phyloP scores from a whole-genome alignment of 1,284 basidiomycete species.

The Anthracocystis walkeri region DNA sequence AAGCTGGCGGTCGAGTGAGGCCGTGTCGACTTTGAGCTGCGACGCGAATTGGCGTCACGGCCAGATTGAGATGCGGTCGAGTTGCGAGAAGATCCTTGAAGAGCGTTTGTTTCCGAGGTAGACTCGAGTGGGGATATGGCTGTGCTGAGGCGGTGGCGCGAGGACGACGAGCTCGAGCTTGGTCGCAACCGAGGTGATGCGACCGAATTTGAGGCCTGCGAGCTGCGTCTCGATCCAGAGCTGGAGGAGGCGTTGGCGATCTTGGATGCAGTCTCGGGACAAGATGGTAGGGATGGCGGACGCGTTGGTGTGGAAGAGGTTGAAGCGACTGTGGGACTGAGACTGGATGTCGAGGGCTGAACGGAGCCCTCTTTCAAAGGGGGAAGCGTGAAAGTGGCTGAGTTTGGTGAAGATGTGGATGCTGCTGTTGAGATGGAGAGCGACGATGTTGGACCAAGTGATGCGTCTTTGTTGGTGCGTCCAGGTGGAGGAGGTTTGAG shows the following conservation, averaged over 20 bases:
- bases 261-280: slow-evolving; percentile 48
- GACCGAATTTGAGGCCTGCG: slow-evolving; percentile 34
- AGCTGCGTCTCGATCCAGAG: slow-evolving; percentile 37
- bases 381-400: slow-evolving; percentile 16
- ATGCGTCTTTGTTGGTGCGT: slow-evolving; percentile 12
- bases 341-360: slow-evolving; percentile 13
- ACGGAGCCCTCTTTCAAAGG: slow-evolving; percentile 11
- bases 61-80: not conserved
- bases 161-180: slow-evolving; percentile 24
- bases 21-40: slow-evolving; percentile 18
- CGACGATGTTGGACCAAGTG: not conserved
- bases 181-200: slow-evolving; percentile 36
- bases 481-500: slow-evolving; percentile 52
- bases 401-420: slow-evolving; percentile 6
- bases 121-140: slow-evolving; percentile 6
- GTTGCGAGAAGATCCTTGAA: not conserved
- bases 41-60: not conserved
- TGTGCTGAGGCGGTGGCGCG: slow-evolving; percentile 24
- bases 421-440: slow-evolving; percentile 6
- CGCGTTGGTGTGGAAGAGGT: slow-evolving; percentile 30
- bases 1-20: slow-evolving; percentile 31
- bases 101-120: not conserved
- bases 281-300: slow-evolving; percentile 42
- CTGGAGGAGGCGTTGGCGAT: slow-evolving; percentile 40
- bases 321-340: slow-evolving; percentile 14